Evolutionary conservation across 495 filamentous ascomycete species (phyloP).

Genomic region (Neurospora sp.): DNA sequence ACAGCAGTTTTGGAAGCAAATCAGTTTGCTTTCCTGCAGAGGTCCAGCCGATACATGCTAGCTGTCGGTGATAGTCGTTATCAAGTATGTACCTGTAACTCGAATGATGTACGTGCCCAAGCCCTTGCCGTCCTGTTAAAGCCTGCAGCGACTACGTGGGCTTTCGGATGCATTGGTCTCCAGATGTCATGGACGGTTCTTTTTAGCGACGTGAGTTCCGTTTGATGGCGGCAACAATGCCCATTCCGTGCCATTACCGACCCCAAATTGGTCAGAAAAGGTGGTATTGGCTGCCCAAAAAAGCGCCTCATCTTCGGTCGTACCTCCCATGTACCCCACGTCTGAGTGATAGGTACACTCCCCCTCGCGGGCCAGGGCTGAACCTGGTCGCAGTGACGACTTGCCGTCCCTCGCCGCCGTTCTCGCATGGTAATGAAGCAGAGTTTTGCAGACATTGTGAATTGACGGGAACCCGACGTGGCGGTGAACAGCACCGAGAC

Average conservation of each 20-base stretch:
- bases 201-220: background rate
- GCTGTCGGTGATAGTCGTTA: background rate
- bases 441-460: conserved; percentile 12
- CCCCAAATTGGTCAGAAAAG: background rate
- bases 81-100: background rate
- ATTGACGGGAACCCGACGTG: conserved; percentile 22
- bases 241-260: conserved; percentile 1
- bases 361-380: conserved; percentile 5
- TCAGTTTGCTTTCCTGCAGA: background rate
- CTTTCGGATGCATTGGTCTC: background rate
- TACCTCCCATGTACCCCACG: conserved; percentile 12
- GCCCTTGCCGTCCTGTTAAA: background rate
- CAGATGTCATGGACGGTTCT: background rate
- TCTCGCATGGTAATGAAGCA: conserved; percentile 3
- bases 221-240: conserved; percentile 1
- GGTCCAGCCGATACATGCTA: background rate
- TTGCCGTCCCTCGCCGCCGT: conserved; percentile 16
- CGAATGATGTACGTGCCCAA: background rate
- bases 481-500: conserved; percentile 26
- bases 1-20: background rate
- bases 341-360: conserved; percentile 13
- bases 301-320: conserved; percentile 9
- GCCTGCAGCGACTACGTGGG: background rate
- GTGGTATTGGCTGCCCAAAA: background rate
- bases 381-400: conserved; percentile 18